Conservation (phyloP, 768 basidiomycete species). For the Podaxis sp. region DNA sequence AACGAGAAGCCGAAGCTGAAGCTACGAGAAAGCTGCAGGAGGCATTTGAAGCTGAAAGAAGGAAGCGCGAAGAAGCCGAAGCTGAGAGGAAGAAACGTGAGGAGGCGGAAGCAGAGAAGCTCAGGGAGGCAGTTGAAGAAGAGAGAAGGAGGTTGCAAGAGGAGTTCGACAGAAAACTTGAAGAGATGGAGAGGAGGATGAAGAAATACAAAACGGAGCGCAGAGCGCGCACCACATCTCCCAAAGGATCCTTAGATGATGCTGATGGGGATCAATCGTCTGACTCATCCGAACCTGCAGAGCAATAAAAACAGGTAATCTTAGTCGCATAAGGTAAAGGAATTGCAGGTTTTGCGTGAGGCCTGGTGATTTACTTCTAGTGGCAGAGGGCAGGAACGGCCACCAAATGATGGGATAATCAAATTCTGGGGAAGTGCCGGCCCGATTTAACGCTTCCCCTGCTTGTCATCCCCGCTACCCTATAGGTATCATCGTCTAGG, state of each 20-base stretch:
- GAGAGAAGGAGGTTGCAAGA: background rate
- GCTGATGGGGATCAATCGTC: background rate
- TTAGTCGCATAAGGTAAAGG: no score
- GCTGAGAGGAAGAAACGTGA: background rate
- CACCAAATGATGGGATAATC: no score
- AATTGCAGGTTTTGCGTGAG: no score
- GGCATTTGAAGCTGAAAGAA: background rate
- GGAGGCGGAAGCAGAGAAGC: background rate
- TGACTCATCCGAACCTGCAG: background rate
- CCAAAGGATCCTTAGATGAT: background rate
- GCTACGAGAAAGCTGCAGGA: background rate
- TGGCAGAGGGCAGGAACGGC: no score
- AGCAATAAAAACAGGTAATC: background rate
- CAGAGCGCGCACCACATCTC: background rate
- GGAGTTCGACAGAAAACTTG: background rate
- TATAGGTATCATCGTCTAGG: no score
- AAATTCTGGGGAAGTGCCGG: no score
- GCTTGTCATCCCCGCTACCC: no score
- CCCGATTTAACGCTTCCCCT: no score
- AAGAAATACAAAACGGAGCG: background rate
- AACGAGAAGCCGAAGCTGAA: no score
- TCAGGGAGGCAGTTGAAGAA: background rate
- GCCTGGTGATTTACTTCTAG: no score
- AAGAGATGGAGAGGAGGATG: background rate
- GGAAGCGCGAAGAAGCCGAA: background rate